Conservation (phyloP, 2,329 filamentous ascomycete genomes). For the Epichloe gansuensis region DNA sequence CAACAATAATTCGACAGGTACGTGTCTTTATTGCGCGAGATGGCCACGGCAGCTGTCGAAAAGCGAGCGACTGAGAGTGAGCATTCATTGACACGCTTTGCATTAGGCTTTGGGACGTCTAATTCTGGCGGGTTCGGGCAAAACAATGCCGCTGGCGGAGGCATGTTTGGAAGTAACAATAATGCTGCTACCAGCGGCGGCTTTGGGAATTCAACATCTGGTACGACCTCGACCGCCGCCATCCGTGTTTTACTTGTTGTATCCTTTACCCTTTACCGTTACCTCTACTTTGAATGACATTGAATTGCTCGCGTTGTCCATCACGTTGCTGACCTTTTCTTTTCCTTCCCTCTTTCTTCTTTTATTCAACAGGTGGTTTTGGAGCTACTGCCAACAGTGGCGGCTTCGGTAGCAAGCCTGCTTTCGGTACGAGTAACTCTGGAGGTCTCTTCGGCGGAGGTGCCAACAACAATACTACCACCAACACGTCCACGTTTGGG, state of each 20-base stretch:
- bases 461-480: conserved; percentile 22
- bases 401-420: conserved; percentile 34
- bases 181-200: conserved; percentile 17
- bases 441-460: conserved; percentile 34
- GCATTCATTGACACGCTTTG: conserved; percentile 13
- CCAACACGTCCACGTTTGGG: conserved; percentile 24
- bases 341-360: not conserved
- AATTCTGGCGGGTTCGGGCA: conserved; percentile 31
- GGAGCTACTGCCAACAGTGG: conserved; percentile 20
- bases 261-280: not conserved
- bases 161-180: conserved; percentile 31
- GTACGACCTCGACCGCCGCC: conserved; percentile 15
- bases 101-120: conserved; percentile 21
- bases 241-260: not conserved
- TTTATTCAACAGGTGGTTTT: conserved; percentile 20
- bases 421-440: conserved; percentile 35
- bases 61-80: conserved; percentile 7
- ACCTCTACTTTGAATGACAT: not conserved
- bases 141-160: conserved; percentile 20
- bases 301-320: not conserved
- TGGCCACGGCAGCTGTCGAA: not conserved
- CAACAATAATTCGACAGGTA: conserved; percentile 37
- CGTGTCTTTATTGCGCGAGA: conserved; percentile 18
- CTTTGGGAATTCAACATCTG: conserved; percentile 21
- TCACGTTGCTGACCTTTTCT: not conserved